phyloP scores from a whole-genome alignment of 208 protist genomes.

The Crithidia expoeki region DNA sequence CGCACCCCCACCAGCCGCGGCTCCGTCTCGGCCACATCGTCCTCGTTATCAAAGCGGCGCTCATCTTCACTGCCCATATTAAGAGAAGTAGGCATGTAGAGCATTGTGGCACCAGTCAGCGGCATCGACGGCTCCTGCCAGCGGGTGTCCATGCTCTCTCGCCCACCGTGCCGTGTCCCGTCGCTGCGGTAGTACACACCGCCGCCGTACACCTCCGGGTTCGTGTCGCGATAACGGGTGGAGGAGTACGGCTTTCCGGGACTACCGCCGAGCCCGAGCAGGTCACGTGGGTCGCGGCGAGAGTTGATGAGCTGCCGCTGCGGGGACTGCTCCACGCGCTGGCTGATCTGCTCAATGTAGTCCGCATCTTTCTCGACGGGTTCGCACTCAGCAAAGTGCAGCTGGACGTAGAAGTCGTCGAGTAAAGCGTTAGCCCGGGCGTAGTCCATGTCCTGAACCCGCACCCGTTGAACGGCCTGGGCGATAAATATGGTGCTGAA shows the following conservation, averaged over 20 bases:
- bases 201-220: conserved; percentile 25
- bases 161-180: conserved; percentile 29
- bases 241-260: conserved; percentile 15
- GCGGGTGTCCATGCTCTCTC: conserved; percentile 28
- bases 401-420: conserved; percentile 70
- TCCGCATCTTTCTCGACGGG: conserved; percentile 35
- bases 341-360: conserved; percentile 59
- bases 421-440: conserved; percentile 43
- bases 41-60: conserved; percentile 58
- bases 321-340: conserved; percentile 72
- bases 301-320: conserved; percentile 54
- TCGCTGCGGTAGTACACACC: conserved; percentile 73
- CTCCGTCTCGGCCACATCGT: conserved; percentile 54
- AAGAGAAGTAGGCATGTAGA: conserved; percentile 51
- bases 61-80: conserved; percentile 57
- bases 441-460: conserved; percentile 79
- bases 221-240: conserved; percentile 19
- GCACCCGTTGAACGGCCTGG: conserved; percentile 59
- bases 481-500: conserved; percentile 85
- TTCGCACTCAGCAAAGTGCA: conserved; percentile 60
- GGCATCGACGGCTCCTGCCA: conserved; percentile 31
- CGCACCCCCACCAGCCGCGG: conserved; percentile 33
- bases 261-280: conserved; percentile 15
- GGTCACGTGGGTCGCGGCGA: conserved; percentile 39
- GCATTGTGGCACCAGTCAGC: conserved; percentile 34